phyloP scores from a whole-genome alignment of 192 early-diverging fungal genomes.

The Rhizophagus prolifer region DNA sequence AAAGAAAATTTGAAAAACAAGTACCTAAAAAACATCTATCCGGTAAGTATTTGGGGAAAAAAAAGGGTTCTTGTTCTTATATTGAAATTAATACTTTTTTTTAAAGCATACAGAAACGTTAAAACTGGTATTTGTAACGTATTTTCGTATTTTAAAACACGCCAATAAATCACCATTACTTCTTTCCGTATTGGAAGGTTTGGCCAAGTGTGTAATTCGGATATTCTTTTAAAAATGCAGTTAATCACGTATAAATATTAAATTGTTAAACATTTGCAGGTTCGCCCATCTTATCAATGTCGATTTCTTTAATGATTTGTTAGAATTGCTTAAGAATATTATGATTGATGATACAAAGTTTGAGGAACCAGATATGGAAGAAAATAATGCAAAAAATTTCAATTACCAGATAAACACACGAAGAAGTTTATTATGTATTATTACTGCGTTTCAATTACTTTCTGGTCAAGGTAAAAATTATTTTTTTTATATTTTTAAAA shows the following conservation, averaged over 20 bases:
- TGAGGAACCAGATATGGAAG: conserved; percentile 14
- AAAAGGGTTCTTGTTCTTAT: neutral
- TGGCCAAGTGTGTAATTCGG: conserved; percentile 52
- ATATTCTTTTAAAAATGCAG: too few relatives aligned
- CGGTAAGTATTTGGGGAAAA: conserved; percentile 41
- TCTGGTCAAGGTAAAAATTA: conserved; percentile 79
- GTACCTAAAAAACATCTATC: conserved; percentile 52
- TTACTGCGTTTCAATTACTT: conserved; percentile 86
- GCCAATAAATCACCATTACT: conserved; percentile 69
- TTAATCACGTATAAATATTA: conserved; percentile 45
- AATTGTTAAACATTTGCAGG: conserved; percentile 60
- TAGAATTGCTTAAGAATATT: conserved; percentile 81
- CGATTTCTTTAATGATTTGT: conserved; percentile 91
- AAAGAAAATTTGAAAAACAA: conserved; percentile 49
- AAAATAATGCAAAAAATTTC: conserved; percentile 35
- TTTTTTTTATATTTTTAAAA: neutral
- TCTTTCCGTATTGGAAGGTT: conserved; percentile 76
- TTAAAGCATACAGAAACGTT: conserved; percentile 86
- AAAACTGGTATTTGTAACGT: conserved; percentile 90
- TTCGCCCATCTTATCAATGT: conserved; percentile 97
- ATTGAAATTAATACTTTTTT: neutral
- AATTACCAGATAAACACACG: conserved; percentile 50
- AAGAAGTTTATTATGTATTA: conserved; percentile 80
- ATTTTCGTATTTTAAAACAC: conserved; percentile 94
- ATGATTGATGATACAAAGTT: conserved; percentile 57